Percentiles rank a stretch among this genome's conserved stretches.
Evolutionary conservation across 495 filamentous ascomycete genomes (phyloP).

Genomic region (Recurvomyces mirabilis): DNA sequence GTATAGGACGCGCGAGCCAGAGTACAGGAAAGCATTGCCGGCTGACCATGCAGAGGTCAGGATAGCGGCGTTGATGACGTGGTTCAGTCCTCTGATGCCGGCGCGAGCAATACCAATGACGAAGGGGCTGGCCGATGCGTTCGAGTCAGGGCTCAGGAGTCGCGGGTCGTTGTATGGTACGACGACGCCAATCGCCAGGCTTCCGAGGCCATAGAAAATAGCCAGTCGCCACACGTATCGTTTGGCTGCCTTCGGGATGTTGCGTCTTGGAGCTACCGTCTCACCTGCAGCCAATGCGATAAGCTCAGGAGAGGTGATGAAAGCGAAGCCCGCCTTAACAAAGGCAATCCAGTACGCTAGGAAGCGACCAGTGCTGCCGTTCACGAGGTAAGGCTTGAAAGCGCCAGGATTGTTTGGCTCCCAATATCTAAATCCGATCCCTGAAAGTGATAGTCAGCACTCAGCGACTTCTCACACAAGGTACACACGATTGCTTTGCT

Average conservation of each 20-base stretch:
- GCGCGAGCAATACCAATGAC: conserved; percentile 52
- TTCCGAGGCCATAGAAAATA: conserved; percentile 64
- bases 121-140: conserved; percentile 57
- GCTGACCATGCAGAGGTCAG: conserved; percentile 56
- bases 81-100: conserved; percentile 54
- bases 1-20: conserved; percentile 61
- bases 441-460: too few species aligned
- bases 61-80: conserved; percentile 67
- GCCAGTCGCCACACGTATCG: conserved; percentile 77
- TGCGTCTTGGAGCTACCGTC: conserved; percentile 63
- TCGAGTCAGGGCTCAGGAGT: conserved; percentile 35
- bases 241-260: conserved; percentile 66
- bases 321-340: conserved; percentile 34
- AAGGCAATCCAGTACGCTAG: conserved; percentile 28
- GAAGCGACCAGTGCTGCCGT: conserved; percentile 27
- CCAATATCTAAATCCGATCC: conserved; percentile 66
- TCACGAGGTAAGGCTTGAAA: conserved; percentile 24
- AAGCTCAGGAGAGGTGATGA: conserved; percentile 47
- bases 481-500: too few species aligned
- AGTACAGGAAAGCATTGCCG: conserved; percentile 73
- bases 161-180: conserved; percentile 29
- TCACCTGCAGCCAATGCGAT: conserved; percentile 70
- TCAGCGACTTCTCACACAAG: too few species aligned
- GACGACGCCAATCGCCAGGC: conserved; percentile 47
- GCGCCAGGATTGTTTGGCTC: conserved; percentile 25